Base-by-base conservation (phyloP, 1,139 yeast species). In the Groenewaldozyma auringiensis region DNA sequence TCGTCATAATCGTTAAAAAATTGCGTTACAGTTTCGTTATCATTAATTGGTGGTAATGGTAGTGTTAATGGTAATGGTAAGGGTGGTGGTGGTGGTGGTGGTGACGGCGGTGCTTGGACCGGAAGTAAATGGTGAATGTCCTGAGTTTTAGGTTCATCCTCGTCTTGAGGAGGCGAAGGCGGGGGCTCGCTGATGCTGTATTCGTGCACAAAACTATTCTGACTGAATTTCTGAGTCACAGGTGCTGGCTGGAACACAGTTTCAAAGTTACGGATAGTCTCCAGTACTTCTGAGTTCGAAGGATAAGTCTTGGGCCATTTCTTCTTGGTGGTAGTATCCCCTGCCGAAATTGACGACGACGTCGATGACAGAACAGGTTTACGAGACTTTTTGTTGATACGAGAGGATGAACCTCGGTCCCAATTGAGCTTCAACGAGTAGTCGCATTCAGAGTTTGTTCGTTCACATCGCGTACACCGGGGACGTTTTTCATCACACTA, bases 401-500 rank as follows among this genome's bases (percentile, higher is more conserved):
- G 29, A 70, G 78, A 0, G 86, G 87, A 20, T 43, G 89, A 62
- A 0, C 92, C 92, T 20, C 89, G 8, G 6, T 35, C 92, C 94
- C 94, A 84, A 0, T 79, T 76, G 37, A 84, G 66, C 52, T 73
- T 77, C 21, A 83, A 57, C 2, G 82, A 69, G 56, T 84, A 84
- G 56, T 83, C 89, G 63, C 94, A 84, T 1, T 60, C 52, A 9
- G 66, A 53, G n/a, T 66, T 63, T 1, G 75, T 66, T 50, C 75
- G 78, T 3, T 61, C 43, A 59, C 95, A 85, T 49, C 75, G 70
- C 1, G 74, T 60, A 55, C 95, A 85, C 0, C 56, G 49, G 0
- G 95, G 95, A 55, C 80, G 81, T n/a, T 42, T 53, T 59, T 83
- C 94, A 55, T 81, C 83, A 59, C 94, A 84, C 61, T 59, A 58